Conservation (phyloP, 495 filamentous ascomycete species). For the Penicillium odoratum region DNA sequence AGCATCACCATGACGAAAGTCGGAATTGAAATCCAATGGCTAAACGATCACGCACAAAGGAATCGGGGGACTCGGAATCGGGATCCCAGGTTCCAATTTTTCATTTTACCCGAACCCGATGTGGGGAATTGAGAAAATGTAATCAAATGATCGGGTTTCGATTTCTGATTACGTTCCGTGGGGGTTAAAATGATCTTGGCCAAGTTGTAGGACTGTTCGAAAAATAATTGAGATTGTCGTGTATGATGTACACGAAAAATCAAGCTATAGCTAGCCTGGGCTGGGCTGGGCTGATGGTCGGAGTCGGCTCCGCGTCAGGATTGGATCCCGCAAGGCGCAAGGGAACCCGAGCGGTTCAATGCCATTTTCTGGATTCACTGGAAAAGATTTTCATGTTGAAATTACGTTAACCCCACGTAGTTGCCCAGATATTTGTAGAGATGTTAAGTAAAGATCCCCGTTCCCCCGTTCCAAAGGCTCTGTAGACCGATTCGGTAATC, state of each 20-base stretch:
- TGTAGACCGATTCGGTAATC: slow-evolving; percentile 16
- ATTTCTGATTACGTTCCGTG: not conserved
- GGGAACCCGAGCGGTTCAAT: not conserved
- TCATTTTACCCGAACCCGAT: slow-evolving; percentile 17
- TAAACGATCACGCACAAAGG: slow-evolving; percentile 1
- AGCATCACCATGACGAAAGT: not conserved
- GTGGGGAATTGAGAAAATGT: slow-evolving; percentile 6
- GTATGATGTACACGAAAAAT: not conserved
- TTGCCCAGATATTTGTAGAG: not conserved
- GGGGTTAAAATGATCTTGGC: not conserved
- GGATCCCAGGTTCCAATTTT: slow-evolving; percentile 8
- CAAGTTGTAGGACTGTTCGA: not conserved
- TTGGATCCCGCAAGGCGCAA: slow-evolving; percentile 3
- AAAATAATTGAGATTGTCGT: too few species aligned
- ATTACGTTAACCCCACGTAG: not conserved
- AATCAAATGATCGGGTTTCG: not conserved
- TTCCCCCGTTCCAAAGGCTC: not conserved
- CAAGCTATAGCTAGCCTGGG: not conserved
- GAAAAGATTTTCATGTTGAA: not conserved
- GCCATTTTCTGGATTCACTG: not conserved
- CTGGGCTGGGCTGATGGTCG: not conserved
- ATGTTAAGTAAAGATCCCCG: not conserved
- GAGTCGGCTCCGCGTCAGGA: slow-evolving; percentile 9
- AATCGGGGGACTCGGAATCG: slow-evolving; percentile 12
- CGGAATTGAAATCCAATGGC: not conserved